A percentile compares a stretch with the other conserved stretches of the same genome.
Evolutionary conservation across 2,329 filamentous ascomycete species (phyloP).

Genomic region (Neurospora sp.): DNA sequence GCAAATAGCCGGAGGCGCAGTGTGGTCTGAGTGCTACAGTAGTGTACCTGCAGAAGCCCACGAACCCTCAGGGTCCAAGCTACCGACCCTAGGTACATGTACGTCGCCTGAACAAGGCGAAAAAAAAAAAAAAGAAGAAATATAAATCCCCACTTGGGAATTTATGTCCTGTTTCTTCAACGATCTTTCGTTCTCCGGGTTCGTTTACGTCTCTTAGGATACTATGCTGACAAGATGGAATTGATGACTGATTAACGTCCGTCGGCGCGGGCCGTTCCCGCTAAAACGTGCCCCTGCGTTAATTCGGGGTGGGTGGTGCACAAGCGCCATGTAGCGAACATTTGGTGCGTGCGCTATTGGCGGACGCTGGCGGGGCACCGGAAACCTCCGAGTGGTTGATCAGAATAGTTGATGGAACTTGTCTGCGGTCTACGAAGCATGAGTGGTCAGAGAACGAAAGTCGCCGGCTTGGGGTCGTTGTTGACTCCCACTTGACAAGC

Average conservation of each 20-base stretch:
- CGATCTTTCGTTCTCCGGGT: background rate
- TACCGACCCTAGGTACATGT: background rate
- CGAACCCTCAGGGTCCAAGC: background rate
- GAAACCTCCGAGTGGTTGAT: background rate
- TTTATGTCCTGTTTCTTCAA: background rate
- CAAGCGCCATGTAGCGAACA: background rate
- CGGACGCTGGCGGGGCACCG: background rate
- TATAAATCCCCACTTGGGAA: accelerated
- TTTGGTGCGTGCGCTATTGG: background rate
- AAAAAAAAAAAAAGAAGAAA: background rate
- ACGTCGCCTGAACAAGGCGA: background rate
- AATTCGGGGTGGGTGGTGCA: background rate
- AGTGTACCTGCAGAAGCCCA: background rate
- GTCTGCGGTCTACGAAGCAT: background rate
- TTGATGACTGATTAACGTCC: background rate
- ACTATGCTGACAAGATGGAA: background rate
- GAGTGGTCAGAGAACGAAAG: background rate
- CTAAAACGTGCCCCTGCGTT: background rate
- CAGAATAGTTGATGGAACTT: background rate
- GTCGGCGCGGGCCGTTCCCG: background rate
- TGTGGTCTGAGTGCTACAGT: background rate
- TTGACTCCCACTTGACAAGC: background rate
- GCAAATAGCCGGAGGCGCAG: background rate
- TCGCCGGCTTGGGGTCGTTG: background rate
- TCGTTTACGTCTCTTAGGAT: too few species aligned